These are phyloP conservation scores for Diaporthe humulicola DNA, from an alignment of 2,329 filamentous ascomycete genomes.

Conservation along the genomic window DNA sequence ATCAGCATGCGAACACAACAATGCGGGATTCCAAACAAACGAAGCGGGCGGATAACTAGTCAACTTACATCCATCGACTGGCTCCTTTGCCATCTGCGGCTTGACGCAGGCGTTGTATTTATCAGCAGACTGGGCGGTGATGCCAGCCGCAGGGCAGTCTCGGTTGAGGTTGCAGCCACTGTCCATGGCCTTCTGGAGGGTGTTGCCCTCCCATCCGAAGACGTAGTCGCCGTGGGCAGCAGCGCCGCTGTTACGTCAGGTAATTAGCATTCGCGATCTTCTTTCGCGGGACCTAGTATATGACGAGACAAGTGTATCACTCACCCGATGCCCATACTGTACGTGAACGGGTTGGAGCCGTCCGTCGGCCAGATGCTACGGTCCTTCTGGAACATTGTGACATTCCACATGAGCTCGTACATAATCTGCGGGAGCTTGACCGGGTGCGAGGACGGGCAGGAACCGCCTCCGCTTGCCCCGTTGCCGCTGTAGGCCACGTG, in stretches of 20 bases:
- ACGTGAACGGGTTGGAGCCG: conserved; percentile 58
- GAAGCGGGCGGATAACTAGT: background rate
- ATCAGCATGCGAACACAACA: background rate
- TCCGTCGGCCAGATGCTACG: conserved; percentile 56
- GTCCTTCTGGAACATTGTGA: conserved; percentile 55
- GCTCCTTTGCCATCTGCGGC: conserved; percentile 60
- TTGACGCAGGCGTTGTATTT: conserved; percentile 61
- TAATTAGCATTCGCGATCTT: conserved; percentile 2
- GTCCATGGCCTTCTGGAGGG: conserved; percentile 63
- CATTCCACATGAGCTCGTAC: conserved; percentile 64
- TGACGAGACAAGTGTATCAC: conserved; percentile 33
- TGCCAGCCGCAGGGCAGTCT: conserved; percentile 57
- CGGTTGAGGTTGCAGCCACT: conserved; percentile 61
- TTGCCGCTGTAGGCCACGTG: conserved; percentile 61
- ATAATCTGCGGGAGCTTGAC: conserved; percentile 63
- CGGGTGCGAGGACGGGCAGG: conserved; percentile 60
- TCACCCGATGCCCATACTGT: conserved; percentile 59
- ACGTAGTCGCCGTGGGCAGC: conserved; percentile 66
- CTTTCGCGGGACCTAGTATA: background rate
- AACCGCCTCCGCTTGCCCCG: conserved; percentile 60
- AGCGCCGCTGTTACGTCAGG: conserved; percentile 50
- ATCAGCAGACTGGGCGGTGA: conserved; percentile 59
- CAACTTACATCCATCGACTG: conserved; percentile 62
- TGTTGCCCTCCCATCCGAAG: conserved; percentile 64
- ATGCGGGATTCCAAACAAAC: background rate